A percentile compares a stretch with the other conserved stretches of the same genome.
phyloP scores from a whole-genome alignment of 2,329 filamentous ascomycete species.

The Triangularia verruculosa region DNA sequence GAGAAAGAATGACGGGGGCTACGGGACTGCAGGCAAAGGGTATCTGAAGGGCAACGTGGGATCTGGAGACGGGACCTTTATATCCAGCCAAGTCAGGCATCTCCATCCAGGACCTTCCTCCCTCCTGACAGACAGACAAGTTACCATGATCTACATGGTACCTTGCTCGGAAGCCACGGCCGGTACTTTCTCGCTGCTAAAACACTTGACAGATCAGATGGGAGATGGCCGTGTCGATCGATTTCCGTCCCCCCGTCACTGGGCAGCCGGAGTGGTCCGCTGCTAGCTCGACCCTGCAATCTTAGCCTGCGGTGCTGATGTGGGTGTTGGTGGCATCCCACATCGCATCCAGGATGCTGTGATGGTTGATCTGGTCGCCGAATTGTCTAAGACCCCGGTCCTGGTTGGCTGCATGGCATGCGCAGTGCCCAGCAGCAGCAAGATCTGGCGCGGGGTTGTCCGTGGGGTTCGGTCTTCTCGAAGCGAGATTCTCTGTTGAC shows the following conservation, averaged over 20 bases:
- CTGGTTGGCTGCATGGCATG: slow-evolving; percentile 19
- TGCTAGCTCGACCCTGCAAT: slow-evolving; percentile 11
- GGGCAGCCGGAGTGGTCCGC: neutral
- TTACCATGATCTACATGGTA: neutral
- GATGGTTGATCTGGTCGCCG: slow-evolving; percentile 8
- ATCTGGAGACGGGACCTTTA: neutral
- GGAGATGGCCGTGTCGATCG: slow-evolving; percentile 9
- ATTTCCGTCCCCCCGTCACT: slow-evolving; percentile 4
- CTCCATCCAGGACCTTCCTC: neutral
- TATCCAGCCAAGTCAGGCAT: neutral
- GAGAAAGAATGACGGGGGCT: slow-evolving; percentile 6
- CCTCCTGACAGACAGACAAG: neutral
- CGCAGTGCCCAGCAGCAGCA: slow-evolving; percentile 9
- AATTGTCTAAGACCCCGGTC: slow-evolving; percentile 9
- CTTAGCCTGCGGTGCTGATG: neutral
- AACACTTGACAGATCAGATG: neutral
- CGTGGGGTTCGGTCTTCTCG: slow-evolving; percentile 21
- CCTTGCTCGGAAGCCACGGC: slow-evolving; percentile 5
- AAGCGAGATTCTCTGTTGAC: slow-evolving; percentile 8
- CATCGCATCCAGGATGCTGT: neutral
- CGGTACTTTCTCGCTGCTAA: slow-evolving; percentile 4
- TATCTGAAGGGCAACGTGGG: neutral
- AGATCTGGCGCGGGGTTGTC: slow-evolving; percentile 28
- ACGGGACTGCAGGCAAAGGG: neutral
- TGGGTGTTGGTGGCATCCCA: neutral